Evolutionary conservation across 2,329 filamentous ascomycete genomes (phyloP).

Genomic region (Aureobasidium musti): DNA sequence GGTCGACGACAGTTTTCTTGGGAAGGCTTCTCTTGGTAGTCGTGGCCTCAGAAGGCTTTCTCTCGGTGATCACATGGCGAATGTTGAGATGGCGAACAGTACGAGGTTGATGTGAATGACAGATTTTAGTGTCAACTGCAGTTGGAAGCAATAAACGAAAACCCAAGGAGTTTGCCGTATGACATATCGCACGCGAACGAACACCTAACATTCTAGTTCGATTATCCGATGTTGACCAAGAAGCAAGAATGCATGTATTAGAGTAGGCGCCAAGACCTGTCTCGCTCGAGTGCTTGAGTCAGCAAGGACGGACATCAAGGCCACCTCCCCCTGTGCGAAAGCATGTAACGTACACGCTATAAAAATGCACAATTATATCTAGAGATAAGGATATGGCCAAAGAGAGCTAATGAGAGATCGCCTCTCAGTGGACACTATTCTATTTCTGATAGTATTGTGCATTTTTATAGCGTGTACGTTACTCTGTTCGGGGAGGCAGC

Average conservation of each 20-base stretch:
- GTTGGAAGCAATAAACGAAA: neutral
- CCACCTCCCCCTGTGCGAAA: too few species aligned
- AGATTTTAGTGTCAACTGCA: neutral
- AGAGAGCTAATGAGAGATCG: too few species aligned
- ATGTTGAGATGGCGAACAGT: neutral
- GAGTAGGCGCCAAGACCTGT: neutral
- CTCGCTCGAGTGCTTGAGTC: slow-evolving; percentile 1
- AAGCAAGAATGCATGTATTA: neutral
- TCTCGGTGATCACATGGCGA: neutral
- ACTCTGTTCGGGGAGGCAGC: too few species aligned
- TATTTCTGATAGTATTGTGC: too few species aligned
- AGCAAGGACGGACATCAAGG: neutral
- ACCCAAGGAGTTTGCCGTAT: neutral
- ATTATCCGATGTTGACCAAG: neutral
- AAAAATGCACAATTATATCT: too few species aligned
- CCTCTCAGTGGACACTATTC: too few species aligned
- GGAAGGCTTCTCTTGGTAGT: neutral
- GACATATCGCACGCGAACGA: neutral
- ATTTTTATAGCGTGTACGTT: too few species aligned
- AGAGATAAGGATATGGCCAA: too few species aligned
- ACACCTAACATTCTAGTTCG: neutral
- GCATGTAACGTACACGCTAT: too few species aligned
- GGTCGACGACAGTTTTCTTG: neutral
- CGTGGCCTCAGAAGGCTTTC: neutral
- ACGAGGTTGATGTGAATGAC: neutral